A percentile compares a stretch with the other conserved stretches of the same genome.
Conservation (phyloP, 2,329 filamentous ascomycete species). For the Penicillium paneum region DNA sequence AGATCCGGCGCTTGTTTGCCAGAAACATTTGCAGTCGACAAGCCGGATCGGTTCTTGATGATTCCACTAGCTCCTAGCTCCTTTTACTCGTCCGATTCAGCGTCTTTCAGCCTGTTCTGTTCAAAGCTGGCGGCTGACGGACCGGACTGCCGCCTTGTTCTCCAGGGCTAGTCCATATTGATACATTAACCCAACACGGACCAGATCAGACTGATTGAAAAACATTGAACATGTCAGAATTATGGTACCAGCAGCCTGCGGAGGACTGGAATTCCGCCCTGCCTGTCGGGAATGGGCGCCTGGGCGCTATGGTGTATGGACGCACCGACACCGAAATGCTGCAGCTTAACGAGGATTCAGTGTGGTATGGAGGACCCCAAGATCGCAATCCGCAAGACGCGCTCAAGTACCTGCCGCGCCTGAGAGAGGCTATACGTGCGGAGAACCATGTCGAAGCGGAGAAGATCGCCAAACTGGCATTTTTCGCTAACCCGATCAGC, state of each 20-base stretch:
- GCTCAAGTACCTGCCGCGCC: slow-evolving; percentile 35
- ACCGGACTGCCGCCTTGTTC: slow-evolving; percentile 1
- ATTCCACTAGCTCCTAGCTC: neutral
- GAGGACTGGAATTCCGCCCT: slow-evolving; percentile 42
- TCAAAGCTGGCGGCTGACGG: neutral
- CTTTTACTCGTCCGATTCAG: neutral
- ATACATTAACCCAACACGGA: neutral
- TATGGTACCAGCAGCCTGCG: slow-evolving; percentile 32
- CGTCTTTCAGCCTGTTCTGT: neutral
- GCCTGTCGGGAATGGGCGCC: slow-evolving; percentile 50
- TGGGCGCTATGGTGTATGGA: slow-evolving; percentile 49
- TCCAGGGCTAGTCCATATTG: neutral
- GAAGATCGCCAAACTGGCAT: slow-evolving; percentile 40
- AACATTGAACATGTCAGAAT: slow-evolving; percentile 18
- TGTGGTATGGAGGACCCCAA: slow-evolving; percentile 48
- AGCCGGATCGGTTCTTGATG: neutral
- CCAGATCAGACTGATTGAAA: neutral
- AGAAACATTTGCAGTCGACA: neutral
- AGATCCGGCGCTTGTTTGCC: neutral
- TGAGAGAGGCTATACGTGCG: slow-evolving; percentile 43
- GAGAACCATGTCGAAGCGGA: slow-evolving; percentile 44
- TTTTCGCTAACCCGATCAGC: slow-evolving; percentile 47
- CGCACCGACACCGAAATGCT: slow-evolving; percentile 44
- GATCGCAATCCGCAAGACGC: slow-evolving; percentile 44
- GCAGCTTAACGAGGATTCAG: slow-evolving; percentile 49